A percentile compares a stretch with the other conserved stretches of the same genome.
Evolutionary conservation across 1,284 basidiomycete species (phyloP).

Genomic region (Phlebopus sp.): DNA sequence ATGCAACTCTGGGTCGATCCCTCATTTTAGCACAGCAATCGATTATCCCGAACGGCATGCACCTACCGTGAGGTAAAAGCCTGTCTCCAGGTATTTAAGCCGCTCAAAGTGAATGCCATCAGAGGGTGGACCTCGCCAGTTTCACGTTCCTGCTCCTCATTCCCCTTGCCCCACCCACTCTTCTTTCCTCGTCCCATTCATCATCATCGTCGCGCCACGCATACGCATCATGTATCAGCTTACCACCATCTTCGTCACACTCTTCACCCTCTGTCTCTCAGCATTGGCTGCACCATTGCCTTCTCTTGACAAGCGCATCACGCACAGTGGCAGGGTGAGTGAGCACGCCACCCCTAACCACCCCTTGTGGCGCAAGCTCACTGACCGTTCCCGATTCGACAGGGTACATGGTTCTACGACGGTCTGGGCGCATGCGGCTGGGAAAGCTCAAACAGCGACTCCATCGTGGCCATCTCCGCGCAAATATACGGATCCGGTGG

Average conservation of each 20-base stretch:
- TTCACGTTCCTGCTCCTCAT: slow-evolving; percentile 4
- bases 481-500: slow-evolving; percentile 40
- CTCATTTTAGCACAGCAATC: slow-evolving; percentile 20
- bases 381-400: slow-evolving; percentile 12
- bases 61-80: slow-evolving; percentile 31
- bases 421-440: slow-evolving; percentile 51
- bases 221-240: slow-evolving; percentile 37
- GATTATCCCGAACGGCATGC: slow-evolving; percentile 15
- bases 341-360: slow-evolving; percentile 5
- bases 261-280: slow-evolving; percentile 43
- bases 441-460: slow-evolving; percentile 35
- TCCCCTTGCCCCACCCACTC: too few relatives aligned
- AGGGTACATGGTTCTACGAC: slow-evolving; percentile 42
- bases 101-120: slow-evolving; percentile 9
- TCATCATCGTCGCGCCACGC: neutral
- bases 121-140: neutral
- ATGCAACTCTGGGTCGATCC: slow-evolving; percentile 33
- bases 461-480: slow-evolving; percentile 49
- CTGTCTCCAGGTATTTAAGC: slow-evolving; percentile 24
- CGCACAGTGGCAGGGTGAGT: slow-evolving; percentile 48
- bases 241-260: slow-evolving; percentile 39
- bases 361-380: too few relatives aligned
- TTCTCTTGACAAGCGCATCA: slow-evolving; percentile 46
- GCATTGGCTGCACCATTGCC: slow-evolving; percentile 48
- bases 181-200: neutral